These are phyloP conservation scores for Mycena epipterygia DNA, from an alignment of 768 basidiomycete genomes.

Conservation along the genomic window DNA sequence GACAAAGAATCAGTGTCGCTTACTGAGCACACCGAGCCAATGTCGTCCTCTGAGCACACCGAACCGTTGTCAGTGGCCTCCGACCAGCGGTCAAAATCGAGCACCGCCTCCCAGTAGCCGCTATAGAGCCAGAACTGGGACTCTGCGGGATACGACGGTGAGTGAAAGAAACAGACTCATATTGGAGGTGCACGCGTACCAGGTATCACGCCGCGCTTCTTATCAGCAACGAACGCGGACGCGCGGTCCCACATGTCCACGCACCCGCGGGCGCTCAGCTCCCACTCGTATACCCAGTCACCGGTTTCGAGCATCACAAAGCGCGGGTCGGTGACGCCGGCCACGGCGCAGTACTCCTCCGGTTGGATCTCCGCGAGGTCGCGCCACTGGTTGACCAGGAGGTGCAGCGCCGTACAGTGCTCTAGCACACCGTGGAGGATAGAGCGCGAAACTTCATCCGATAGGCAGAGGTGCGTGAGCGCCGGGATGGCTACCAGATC, in stretches of 20 bases:
- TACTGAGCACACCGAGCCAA: too few relatives aligned
- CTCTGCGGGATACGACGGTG: background rate
- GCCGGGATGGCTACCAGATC: background rate
- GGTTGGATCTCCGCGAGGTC: background rate
- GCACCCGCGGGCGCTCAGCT: background rate
- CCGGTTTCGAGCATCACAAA: constrained; percentile 9
- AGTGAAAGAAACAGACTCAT: background rate
- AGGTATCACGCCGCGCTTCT: background rate
- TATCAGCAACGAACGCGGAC: background rate
- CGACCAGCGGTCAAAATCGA: background rate
- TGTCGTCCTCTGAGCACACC: too few relatives aligned
- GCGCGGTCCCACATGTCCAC: constrained; percentile 4
- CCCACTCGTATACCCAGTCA: constrained; percentile 3
- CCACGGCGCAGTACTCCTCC: background rate
- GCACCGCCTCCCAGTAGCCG: background rate
- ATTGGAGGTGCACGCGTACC: background rate
- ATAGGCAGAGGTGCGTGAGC: constrained; percentile 16
- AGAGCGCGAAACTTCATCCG: background rate
- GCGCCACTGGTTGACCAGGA: background rate
- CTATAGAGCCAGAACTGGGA: background rate
- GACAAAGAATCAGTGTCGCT: too few relatives aligned
- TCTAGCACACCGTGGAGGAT: background rate
- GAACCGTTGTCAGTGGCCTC: too few relatives aligned
- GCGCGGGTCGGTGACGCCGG: background rate
- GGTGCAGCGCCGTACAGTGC: background rate